Evolutionary conservation across 1,284 basidiomycete genomes (phyloP).

Genomic region (Vanrija sp.): DNA sequence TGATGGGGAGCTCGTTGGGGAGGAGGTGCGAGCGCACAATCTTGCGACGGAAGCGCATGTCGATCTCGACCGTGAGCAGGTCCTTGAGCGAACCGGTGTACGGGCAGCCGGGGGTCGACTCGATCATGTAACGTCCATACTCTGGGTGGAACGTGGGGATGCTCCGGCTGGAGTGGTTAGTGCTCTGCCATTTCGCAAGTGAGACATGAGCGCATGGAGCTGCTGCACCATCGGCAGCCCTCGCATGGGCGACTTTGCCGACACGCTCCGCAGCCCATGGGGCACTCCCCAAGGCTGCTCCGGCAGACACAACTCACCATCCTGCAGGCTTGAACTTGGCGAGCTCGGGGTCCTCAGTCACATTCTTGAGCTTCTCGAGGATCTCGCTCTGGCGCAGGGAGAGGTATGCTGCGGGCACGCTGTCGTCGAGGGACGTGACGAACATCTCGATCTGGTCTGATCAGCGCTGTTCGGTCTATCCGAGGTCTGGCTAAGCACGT

Average conservation of each 20-base stretch:
- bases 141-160: constrained; percentile 97
- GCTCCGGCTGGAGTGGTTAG: constrained; percentile 55
- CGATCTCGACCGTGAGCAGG: constrained; percentile 81
- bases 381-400: constrained; percentile 93
- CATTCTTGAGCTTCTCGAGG: constrained; percentile 69
- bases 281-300: no score
- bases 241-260: no score
- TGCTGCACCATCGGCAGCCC: no score
- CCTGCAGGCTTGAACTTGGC: constrained; percentile 51
- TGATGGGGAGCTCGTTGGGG: constrained; percentile 82
- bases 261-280: no score
- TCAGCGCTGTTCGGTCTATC: neutral
- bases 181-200: neutral
- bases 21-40: constrained; percentile 81
- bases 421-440: constrained; percentile 81
- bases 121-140: constrained; percentile 98
- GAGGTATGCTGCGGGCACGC: constrained; percentile 71
- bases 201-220: no score
- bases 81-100: constrained; percentile 83
- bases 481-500: neutral
- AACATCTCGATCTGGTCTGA: constrained; percentile 83
- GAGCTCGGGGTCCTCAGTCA: constrained; percentile 62
- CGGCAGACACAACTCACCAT: constrained; percentile 22
- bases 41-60: constrained; percentile 88
- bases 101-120: constrained; percentile 92